phyloP scores from a whole-genome alignment of 371 early-diverging fungal species.

The Haplosporangium sp. region DNA sequence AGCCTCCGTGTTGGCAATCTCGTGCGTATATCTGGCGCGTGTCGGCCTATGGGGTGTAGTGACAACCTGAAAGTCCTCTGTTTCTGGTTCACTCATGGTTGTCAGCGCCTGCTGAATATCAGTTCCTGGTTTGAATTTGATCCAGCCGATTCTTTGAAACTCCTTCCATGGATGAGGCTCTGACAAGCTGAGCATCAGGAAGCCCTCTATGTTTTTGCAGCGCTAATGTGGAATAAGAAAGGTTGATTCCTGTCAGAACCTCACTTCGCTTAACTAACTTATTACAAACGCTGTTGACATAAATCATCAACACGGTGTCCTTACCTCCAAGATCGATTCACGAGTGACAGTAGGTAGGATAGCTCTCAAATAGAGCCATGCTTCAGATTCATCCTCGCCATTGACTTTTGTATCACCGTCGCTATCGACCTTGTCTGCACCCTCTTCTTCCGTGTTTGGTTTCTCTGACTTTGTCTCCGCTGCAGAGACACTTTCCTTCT shows the following conservation, averaged over 20 bases:
- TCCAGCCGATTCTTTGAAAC: constrained; percentile 93
- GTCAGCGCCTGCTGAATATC: constrained; percentile 80
- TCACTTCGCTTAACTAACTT: neutral
- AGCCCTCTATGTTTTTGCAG: constrained; percentile 79
- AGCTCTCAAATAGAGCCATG: constrained; percentile 64
- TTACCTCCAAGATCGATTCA: constrained; percentile 78
- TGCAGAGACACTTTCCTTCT: constrained; percentile 46
- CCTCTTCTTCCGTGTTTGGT: constrained; percentile 25
- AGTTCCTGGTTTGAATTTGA: constrained; percentile 85
- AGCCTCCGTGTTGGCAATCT: constrained; percentile 48
- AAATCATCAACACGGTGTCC: neutral
- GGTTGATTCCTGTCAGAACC: neutral
- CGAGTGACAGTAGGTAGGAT: constrained; percentile 85
- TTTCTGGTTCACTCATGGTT: constrained; percentile 63
- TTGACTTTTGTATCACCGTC: constrained; percentile 42
- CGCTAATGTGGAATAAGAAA: constrained; percentile 57
- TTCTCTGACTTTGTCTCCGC: constrained; percentile 44
- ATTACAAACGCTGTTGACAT: neutral
- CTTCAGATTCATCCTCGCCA: constrained; percentile 59
- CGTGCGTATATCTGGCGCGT: constrained; percentile 53
- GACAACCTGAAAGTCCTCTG: constrained; percentile 37
- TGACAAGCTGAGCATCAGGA: constrained; percentile 84
- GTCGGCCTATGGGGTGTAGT: constrained; percentile 41
- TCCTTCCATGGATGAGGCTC: constrained; percentile 89
- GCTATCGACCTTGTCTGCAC: constrained; percentile 28